Conservation (phyloP, 176 grass and related monocot genomes). For the Metroxylon sagu region DNA sequence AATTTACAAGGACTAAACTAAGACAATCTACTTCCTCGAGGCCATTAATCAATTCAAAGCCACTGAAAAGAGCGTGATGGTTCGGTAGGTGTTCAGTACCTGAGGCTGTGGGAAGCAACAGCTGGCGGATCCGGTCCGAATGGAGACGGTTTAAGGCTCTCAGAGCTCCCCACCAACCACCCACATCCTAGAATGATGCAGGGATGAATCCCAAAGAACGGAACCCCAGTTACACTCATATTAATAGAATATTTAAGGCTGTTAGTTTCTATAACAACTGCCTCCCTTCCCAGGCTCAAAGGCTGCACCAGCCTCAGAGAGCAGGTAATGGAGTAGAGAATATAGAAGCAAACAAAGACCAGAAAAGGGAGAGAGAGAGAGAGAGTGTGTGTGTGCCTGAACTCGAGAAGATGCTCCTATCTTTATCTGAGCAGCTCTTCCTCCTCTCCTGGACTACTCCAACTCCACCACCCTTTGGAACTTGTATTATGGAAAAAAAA, state of each 20-base stretch:
- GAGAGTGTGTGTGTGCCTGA: conserved; percentile 47
- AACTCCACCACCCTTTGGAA: conserved; percentile 21
- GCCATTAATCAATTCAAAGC: too few species aligned
- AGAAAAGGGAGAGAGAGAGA: conserved; percentile 8
- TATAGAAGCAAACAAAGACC: neutral
- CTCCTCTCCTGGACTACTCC: conserved; percentile 28
- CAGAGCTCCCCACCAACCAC: conserved; percentile 58
- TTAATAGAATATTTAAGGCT: too few species aligned
- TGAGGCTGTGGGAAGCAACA: conserved; percentile 40
- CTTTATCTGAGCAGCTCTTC: conserved; percentile 86
- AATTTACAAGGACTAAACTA: too few species aligned
- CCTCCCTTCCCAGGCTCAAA: too few species aligned
- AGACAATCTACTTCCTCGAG: too few species aligned
- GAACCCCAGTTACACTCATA: too few species aligned
- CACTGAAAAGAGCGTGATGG: too few species aligned
- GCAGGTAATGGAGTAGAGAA: too few species aligned
- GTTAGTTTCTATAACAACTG: too few species aligned
- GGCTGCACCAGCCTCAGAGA: too few species aligned
- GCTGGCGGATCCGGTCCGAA: conserved; percentile 13
- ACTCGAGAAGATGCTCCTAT: conserved; percentile 36
- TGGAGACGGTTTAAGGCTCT: conserved; percentile 29
- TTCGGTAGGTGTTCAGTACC: conserved; percentile 19
- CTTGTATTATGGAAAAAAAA: too few species aligned
- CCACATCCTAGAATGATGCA: conserved; percentile 21
- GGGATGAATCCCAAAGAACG: neutral